Conservation (phyloP, 495 filamentous ascomycete species). For the Aspergillus ostianus region DNA sequence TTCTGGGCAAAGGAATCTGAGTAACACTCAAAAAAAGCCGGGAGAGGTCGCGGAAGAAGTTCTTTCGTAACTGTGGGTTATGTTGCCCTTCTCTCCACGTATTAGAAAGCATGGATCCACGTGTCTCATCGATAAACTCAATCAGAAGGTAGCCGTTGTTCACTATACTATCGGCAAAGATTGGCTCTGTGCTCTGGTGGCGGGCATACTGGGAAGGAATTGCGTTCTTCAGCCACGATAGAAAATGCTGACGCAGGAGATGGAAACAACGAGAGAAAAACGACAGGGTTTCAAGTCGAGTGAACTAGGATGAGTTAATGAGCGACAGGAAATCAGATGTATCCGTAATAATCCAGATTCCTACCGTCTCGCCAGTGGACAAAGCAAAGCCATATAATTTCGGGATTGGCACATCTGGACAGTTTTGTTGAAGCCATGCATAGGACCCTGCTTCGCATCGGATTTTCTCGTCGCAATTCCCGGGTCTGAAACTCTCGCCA, state of each 20-base stretch:
- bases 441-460: slow-evolving; percentile 37
- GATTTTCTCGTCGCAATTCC: slow-evolving; percentile 39
- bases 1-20: slow-evolving; percentile 28
- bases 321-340: no score
- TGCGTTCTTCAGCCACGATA: slow-evolving; percentile 4
- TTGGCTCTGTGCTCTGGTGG: background rate
- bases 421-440: slow-evolving; percentile 32
- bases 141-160: background rate
- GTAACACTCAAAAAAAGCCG: slow-evolving; percentile 29
- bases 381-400: slow-evolving; percentile 36
- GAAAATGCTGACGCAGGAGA: slow-evolving; percentile 21
- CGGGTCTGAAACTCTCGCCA: slow-evolving; percentile 30
- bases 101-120: background rate
- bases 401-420: slow-evolving; percentile 33
- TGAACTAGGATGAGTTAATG: background rate
- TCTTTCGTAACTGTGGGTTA: slow-evolving; percentile 9
- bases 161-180: background rate
- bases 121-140: background rate
- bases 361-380: slow-evolving; percentile 27
- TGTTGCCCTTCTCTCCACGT: background rate
- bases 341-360: no score
- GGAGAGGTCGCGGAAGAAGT: slow-evolving; percentile 31
- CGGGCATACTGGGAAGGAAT: background rate
- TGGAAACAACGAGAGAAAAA: slow-evolving; percentile 23
- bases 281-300: no score